Percentiles rank a stretch among this genome's conserved stretches.
phyloP scores from a whole-genome alignment of 305 asterid genomes.

The Solanum chacoense region DNA sequence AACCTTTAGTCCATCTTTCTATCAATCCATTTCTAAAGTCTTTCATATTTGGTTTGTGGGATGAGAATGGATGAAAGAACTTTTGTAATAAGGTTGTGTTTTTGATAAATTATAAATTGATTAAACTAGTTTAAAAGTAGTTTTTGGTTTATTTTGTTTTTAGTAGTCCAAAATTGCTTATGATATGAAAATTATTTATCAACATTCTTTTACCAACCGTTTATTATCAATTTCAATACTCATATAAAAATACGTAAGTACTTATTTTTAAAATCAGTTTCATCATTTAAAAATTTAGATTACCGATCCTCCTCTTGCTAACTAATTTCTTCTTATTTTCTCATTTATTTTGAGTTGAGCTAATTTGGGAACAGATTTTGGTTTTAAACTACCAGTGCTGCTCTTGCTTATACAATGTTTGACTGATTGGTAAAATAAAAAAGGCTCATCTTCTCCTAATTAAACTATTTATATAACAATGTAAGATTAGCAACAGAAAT shows the following conservation, averaged over 20 bases:
- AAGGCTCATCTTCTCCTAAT: too few species aligned
- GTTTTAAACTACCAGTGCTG: too few species aligned
- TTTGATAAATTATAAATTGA: background rate
- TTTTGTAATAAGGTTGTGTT: background rate
- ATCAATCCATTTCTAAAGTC: background rate
- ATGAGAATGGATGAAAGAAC: background rate
- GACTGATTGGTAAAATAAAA: too few species aligned
- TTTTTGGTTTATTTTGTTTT: background rate
- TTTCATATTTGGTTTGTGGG: background rate
- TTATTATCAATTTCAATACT: background rate
- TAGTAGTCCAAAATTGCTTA: background rate
- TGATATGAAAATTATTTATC: background rate
- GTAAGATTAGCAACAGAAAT: too few species aligned
- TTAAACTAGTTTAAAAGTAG: background rate
- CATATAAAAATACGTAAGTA: background rate
- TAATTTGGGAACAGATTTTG: too few species aligned
- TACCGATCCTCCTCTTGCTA: too few species aligned
- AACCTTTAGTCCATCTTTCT: background rate
- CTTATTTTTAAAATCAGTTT: background rate
- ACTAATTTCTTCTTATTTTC: too few species aligned
- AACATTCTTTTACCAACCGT: background rate
- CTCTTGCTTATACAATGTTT: too few species aligned
- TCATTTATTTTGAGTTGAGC: too few species aligned
- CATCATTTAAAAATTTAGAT: too few species aligned
- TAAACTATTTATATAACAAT: too few species aligned